These are phyloP conservation scores for Ustilago nuda DNA, from an alignment of 1,284 basidiomycete genomes.

Conservation along the genomic window DNA sequence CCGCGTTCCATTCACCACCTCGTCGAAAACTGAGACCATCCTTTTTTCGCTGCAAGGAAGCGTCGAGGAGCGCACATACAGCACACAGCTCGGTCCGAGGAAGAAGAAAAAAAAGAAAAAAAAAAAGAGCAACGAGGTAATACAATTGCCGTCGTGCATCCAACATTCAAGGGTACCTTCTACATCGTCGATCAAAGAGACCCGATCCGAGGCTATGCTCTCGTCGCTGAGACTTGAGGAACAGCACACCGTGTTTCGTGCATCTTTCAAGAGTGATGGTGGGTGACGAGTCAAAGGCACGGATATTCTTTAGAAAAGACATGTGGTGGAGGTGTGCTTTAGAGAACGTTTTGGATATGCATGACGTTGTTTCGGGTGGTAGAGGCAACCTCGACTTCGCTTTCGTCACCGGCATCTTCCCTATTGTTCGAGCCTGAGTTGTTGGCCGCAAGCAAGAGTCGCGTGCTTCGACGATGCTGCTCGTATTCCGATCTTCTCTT, in stretches of 20 bases:
- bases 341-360: conserved; percentile 47
- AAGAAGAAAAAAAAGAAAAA: neutral
- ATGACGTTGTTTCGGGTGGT: conserved; percentile 24
- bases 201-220: neutral
- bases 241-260: conserved; percentile 1
- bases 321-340: neutral
- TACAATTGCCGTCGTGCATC: conserved; percentile 2
- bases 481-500: neutral
- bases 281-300: neutral
- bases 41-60: neutral
- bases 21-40: neutral
- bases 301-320: neutral
- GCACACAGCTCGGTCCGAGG: neutral
- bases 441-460: conserved; percentile 7
- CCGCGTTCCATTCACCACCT: too few relatives aligned
- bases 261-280: neutral
- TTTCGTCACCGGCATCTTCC: conserved; percentile 15
- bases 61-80: neutral
- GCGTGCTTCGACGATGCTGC: conserved; percentile 19
- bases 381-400: neutral
- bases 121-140: too few relatives aligned
- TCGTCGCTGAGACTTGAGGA: neutral
- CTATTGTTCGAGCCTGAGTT: neutral
- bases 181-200: neutral
- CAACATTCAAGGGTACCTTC: neutral